Evolutionary conservation across 164 flowering plant genomes (phyloP).

Genomic region (Magnolia kwangsiensis): DNA sequence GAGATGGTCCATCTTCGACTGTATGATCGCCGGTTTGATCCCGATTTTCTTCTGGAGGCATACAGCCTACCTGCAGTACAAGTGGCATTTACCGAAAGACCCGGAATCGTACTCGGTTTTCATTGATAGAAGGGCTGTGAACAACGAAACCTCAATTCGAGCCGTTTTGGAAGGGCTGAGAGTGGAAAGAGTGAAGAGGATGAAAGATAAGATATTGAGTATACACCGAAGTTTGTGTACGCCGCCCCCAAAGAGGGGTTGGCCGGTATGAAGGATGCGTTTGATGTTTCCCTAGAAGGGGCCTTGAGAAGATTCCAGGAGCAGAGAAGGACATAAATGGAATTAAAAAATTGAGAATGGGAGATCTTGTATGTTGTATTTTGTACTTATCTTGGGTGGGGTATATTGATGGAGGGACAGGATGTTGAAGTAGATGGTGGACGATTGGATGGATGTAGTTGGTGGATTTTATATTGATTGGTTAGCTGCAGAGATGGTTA

Average conservation of each 20-base stretch:
- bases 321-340: conserved; percentile 20
- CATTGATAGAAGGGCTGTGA: conserved; percentile 64
- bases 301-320: conserved; percentile 62
- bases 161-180: conserved; percentile 48
- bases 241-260: conserved; percentile 48
- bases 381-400: too few relatives aligned
- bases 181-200: conserved; percentile 42
- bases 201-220: conserved; percentile 77
- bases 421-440: too few relatives aligned
- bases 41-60: conserved; percentile 92
- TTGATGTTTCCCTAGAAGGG: conserved; percentile 83
- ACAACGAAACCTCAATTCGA: conserved; percentile 55
- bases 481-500: too few relatives aligned
- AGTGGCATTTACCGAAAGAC: conserved; percentile 78
- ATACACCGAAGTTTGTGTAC: conserved; percentile 67
- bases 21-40: conserved; percentile 96
- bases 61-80: conserved; percentile 78
- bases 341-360: neutral
- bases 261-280: conserved; percentile 59
- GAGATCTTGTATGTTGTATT: too few relatives aligned
- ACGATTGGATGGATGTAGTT: too few relatives aligned
- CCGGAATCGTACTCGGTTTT: conserved; percentile 80
- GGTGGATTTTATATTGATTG: too few relatives aligned
- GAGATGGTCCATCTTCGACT: conserved; percentile 84
- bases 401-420: too few relatives aligned